Conservation (phyloP, 2,329 filamentous ascomycete genomes). For the Sphaerulina vaccinii region DNA sequence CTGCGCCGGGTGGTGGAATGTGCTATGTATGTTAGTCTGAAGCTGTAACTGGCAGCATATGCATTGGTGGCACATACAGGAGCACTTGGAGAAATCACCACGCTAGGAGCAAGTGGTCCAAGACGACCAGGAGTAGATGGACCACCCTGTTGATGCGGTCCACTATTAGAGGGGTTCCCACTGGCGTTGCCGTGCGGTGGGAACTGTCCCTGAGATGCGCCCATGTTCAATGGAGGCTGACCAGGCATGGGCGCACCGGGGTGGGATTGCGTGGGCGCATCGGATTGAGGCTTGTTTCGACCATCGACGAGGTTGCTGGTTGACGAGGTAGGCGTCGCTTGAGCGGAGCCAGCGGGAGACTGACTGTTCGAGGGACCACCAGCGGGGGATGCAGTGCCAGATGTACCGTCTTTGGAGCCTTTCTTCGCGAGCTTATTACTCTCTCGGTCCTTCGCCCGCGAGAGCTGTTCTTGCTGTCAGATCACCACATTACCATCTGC, state of each 20-base stretch:
- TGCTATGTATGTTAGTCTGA: conserved; percentile 58
- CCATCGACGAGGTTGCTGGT: conserved; percentile 81
- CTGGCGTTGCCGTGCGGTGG: conserved; percentile 24
- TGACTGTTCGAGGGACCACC: conserved; percentile 49
- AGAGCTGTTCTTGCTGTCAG: conserved; percentile 74
- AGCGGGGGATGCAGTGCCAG: conserved; percentile 76
- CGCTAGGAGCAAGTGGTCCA: conserved; percentile 60
- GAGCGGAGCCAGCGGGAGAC: conserved; percentile 60
- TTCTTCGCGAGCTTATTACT: conserved; percentile 70
- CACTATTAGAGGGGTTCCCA: conserved; percentile 20
- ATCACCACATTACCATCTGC: conserved; percentile 32
- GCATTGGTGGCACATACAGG: conserved; percentile 61
- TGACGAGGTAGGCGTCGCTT: conserved; percentile 81
- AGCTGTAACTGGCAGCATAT: not conserved
- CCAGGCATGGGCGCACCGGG: conserved; percentile 42
- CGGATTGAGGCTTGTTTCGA: conserved; percentile 73
- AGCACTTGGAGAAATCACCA: conserved; percentile 91
- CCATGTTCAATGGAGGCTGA: conserved; percentile 25
- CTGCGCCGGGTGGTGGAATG: conserved; percentile 84
- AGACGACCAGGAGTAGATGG: conserved; percentile 33
- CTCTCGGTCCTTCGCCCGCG: conserved; percentile 60
- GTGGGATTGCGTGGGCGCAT: conserved; percentile 44
- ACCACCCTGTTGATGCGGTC: conserved; percentile 25
- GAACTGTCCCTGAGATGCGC: conserved; percentile 25
- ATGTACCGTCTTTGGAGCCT: conserved; percentile 49